Percentiles rank a stretch among this genome's conserved stretches.
These are phyloP conservation scores for Leccinum glutinopallens DNA, from an alignment of 1,284 basidiomycete species.

Conservation along the genomic window DNA sequence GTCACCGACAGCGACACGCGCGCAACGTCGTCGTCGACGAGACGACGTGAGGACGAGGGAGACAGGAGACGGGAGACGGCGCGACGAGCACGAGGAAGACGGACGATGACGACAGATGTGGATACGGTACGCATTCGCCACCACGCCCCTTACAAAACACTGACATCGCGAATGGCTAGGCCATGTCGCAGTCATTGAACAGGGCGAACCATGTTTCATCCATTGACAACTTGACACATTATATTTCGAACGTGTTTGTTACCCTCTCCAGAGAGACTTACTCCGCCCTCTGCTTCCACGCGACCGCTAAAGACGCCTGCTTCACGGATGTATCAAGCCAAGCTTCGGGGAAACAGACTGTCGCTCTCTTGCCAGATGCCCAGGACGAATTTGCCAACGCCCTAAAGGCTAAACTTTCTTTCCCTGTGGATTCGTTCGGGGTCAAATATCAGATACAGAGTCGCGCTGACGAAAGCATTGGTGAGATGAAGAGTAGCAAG, in stretches of 20 bases:
- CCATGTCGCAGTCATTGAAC: slow-evolving; percentile 26
- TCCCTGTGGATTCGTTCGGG: slow-evolving; percentile 41
- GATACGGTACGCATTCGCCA: slow-evolving; percentile 36
- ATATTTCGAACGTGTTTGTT: slow-evolving; percentile 47
- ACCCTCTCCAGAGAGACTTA: slow-evolving; percentile 45
- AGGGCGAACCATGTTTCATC: slow-evolving; percentile 41
- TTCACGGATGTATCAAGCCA: slow-evolving; percentile 42
- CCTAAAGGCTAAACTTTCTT: slow-evolving; percentile 41
- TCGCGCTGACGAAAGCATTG: slow-evolving; percentile 49
- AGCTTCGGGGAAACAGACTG: slow-evolving; percentile 44
- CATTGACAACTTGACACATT: slow-evolving; percentile 48
- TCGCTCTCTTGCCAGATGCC: slow-evolving; percentile 55
- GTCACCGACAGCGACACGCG: no score
- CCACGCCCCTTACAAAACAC: not conserved
- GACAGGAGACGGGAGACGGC: no score
- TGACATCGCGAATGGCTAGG: slow-evolving; percentile 12
- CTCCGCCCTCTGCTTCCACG: slow-evolving; percentile 39
- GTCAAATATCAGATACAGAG: slow-evolving; percentile 47
- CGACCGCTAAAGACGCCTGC: slow-evolving; percentile 37
- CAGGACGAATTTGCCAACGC: slow-evolving; percentile 54
- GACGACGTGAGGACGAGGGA: no score
- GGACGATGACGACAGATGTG: slow-evolving; percentile 30
- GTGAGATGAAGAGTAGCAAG: slow-evolving; percentile 71
- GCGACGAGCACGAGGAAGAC: no score
- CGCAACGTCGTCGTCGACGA: no score